Evolutionary conservation across 306 rosid genomes (phyloP), one percentile per base, ranked within the genome.

Genomic region (Neltuma alba): DNA sequence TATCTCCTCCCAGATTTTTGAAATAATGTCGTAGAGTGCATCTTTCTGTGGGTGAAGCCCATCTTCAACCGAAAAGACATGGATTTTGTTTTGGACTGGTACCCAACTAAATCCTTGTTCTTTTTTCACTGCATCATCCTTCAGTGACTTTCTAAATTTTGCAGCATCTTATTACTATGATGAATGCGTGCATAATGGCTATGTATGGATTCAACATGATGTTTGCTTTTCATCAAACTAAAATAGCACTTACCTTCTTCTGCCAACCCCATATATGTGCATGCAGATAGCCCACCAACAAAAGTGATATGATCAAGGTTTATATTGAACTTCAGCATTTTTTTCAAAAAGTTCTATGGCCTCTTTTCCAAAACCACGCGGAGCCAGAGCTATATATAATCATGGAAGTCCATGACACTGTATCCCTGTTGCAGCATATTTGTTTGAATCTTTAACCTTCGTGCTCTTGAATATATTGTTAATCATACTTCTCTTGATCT

Each of bases 161-260:
- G 97, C 98, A 75, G 98, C 97, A 33, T 83, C 93, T 57, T 82
- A 92, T 94, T 94, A 92, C 78, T 86, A 88, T 41, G 96, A 93
- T 34, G 96, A 94, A 94, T 92, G 88, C 96, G 92, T 7, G 93
- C 94, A 21, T 81, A 89, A 87, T 89, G 98, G 79, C 96, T 90
- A 61, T 62, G 63, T 76, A 93, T 89, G 45, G 96, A 94, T 87
- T 90, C 90, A 61, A 94, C 90, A 83, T 85, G 81, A 79, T 92
- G 93, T 23, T 84, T 76, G 72, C 70, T 88, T 84, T 66, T 89
- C 98, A 94, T 92, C 83, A 88, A 66, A 79, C 82, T 77, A 76
- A 92, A 89, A 86, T 89, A 92, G 60, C 75, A 37, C 81, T 79
- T 82, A 25, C 98, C 97, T 79, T 83, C 79, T 67, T 89, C 90